Percentiles rank a stretch among this genome's conserved stretches.
Evolutionary conservation across 306 rosid genomes (phyloP).

Genomic region (Luffa acutangula): DNA sequence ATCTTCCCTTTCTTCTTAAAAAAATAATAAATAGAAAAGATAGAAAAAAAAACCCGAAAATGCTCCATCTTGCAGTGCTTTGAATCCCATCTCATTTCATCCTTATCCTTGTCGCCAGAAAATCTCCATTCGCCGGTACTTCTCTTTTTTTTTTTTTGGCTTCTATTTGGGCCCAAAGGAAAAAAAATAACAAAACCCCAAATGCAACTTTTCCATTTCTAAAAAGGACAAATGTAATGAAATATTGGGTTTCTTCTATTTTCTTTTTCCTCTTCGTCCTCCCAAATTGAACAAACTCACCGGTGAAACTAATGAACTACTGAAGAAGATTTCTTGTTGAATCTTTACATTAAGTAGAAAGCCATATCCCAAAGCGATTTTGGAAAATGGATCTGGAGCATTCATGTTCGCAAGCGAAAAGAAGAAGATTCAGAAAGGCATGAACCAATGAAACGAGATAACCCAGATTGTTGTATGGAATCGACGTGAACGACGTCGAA

Average conservation of each 20-base stretch:
- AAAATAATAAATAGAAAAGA: too few species aligned
- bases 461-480: neutral
- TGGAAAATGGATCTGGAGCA: neutral
- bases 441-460: neutral
- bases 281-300: neutral
- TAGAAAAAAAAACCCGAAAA: too few species aligned
- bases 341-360: neutral
- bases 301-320: neutral
- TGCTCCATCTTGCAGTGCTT: too few species aligned
- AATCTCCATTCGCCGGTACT: neutral
- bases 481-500: neutral
- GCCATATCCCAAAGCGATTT: neutral
- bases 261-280: too few species aligned
- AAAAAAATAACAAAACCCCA: too few species aligned
- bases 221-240: too few species aligned
- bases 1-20: too few species aligned
- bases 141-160: neutral
- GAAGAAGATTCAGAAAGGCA: neutral
- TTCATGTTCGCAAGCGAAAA: neutral
- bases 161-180: too few species aligned
- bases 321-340: neutral
- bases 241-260: neutral
- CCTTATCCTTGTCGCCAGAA: neutral
- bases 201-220: too few species aligned
- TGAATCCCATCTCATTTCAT: neutral